Evolutionary conservation across 169 alveolate species (phyloP).

Genomic region (Hammondia hammondi): DNA sequence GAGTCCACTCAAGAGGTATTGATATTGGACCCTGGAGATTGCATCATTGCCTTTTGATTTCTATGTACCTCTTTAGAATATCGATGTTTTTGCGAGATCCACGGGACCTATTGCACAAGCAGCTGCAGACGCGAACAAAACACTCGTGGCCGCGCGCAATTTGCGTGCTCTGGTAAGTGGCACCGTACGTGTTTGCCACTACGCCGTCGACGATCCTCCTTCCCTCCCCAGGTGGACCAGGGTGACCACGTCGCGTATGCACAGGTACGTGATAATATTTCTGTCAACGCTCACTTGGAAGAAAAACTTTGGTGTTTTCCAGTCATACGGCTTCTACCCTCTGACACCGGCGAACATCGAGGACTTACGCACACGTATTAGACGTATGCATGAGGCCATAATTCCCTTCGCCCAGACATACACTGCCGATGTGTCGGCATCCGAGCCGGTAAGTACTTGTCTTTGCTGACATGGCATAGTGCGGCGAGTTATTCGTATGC

Average conservation of each 20-base stretch:
- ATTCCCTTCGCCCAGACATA: neutral
- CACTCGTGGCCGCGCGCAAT: neutral
- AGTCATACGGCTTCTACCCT: constrained; percentile 39
- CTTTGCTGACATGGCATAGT: neutral
- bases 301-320: neutral
- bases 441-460: neutral
- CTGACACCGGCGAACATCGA: neutral
- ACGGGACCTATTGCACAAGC: constrained; percentile 4
- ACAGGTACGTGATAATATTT: neutral
- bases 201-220: neutral
- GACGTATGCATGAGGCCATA: neutral
- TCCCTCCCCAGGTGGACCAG: neutral
- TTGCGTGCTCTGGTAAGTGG: neutral
- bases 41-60: neutral
- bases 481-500: neutral
- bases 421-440: neutral
- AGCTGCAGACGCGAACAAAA: neutral
- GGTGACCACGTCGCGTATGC: constrained; percentile 19
- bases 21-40: neutral
- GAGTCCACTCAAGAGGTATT: constrained; percentile 4
- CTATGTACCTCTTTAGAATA: neutral
- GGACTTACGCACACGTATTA: neutral
- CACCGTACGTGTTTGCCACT: neutral
- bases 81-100: neutral
- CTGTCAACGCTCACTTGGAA: neutral